Conservation (phyloP, 495 filamentous ascomycete species). For the Aspergillus cristatus region DNA sequence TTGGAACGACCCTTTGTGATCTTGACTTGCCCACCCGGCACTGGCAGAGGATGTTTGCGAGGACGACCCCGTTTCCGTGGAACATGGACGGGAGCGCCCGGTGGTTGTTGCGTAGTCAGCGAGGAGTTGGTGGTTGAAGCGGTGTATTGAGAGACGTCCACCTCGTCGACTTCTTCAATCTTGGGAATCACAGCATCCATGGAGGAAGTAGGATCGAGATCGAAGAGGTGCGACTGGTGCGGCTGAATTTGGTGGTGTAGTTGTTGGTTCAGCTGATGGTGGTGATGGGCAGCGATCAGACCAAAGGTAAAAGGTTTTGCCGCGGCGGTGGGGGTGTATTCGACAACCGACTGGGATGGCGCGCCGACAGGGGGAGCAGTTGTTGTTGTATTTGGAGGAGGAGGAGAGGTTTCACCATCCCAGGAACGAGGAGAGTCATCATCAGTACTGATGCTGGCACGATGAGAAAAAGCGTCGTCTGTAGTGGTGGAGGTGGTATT, state of each 20-base stretch:
- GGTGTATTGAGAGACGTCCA: slow-evolving; percentile 20
- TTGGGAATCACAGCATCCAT: slow-evolving; percentile 27
- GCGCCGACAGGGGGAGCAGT: too few species aligned
- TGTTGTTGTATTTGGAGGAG: slow-evolving; percentile 13
- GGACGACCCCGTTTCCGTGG: slow-evolving; percentile 65
- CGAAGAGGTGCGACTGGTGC: slow-evolving; percentile 8
- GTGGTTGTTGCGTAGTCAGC: too few species aligned
- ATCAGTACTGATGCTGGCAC: slow-evolving; percentile 27
- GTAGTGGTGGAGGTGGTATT: slow-evolving; percentile 13
- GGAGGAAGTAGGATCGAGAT: slow-evolving; percentile 7
- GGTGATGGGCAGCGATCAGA: too few species aligned
- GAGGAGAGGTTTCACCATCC: slow-evolving; percentile 19
- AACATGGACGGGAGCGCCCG: slow-evolving; percentile 30
- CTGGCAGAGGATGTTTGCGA: slow-evolving; percentile 66
- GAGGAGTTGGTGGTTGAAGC: slow-evolving; percentile 28
- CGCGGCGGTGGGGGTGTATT: too few species aligned
- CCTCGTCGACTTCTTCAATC: slow-evolving; percentile 37
- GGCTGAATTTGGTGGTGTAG: too few species aligned
- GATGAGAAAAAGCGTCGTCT: slow-evolving; percentile 23
- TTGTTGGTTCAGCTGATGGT: neutral
- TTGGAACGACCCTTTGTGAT: slow-evolving; percentile 83
- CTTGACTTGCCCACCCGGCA: slow-evolving; percentile 50
- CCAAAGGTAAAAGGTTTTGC: too few species aligned
- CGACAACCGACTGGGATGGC: too few species aligned
- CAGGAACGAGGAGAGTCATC: slow-evolving; percentile 27